Evolutionary conservation across 2,329 filamentous ascomycete genomes (phyloP).

Genomic region (Stagonosporopsis vannaccii): DNA sequence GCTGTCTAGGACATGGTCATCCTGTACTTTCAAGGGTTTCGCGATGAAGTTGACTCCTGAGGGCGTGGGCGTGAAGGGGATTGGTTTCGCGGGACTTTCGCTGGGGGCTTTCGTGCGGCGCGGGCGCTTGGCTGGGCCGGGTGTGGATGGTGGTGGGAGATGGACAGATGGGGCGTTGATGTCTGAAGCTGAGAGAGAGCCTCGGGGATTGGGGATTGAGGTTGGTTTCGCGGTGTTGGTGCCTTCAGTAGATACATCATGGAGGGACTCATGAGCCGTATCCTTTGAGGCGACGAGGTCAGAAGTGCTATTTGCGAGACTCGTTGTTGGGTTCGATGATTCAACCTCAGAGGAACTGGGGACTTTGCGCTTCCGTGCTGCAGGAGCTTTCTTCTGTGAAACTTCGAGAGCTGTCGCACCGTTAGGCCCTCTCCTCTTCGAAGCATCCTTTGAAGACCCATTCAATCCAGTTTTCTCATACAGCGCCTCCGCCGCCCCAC

Average conservation of each 20-base stretch:
- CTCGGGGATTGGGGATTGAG: neutral
- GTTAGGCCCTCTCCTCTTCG: neutral
- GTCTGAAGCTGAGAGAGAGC: neutral
- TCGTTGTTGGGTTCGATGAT: neutral
- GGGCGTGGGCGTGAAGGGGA: slow-evolving; percentile 55
- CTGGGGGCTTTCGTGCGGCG: slow-evolving; percentile 25
- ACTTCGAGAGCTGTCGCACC: neutral
- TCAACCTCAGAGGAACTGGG: neutral
- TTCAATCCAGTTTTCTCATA: neutral
- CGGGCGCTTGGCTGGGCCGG: slow-evolving; percentile 35
- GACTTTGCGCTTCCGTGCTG: slow-evolving; percentile 31
- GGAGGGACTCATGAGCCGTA: no score
- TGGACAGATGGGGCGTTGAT: no score
- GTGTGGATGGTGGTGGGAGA: slow-evolving; percentile 27
- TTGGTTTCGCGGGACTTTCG: slow-evolving; percentile 28
- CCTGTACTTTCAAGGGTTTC: slow-evolving; percentile 15
- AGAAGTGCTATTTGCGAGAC: neutral
- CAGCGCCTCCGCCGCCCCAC: neutral
- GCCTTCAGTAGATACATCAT: neutral
- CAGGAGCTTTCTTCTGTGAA: slow-evolving; percentile 20
- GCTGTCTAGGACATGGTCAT: slow-evolving; percentile 36
- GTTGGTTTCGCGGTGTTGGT: neutral
- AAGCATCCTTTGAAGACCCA: slow-evolving; percentile 10
- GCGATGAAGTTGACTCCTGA: slow-evolving; percentile 57
- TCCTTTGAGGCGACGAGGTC: no score